Percentiles rank a stretch among this genome's conserved stretches.
phyloP scores from a whole-genome alignment of 2,329 filamentous ascomycete genomes.

The Neofusicoccum umdonicola region DNA sequence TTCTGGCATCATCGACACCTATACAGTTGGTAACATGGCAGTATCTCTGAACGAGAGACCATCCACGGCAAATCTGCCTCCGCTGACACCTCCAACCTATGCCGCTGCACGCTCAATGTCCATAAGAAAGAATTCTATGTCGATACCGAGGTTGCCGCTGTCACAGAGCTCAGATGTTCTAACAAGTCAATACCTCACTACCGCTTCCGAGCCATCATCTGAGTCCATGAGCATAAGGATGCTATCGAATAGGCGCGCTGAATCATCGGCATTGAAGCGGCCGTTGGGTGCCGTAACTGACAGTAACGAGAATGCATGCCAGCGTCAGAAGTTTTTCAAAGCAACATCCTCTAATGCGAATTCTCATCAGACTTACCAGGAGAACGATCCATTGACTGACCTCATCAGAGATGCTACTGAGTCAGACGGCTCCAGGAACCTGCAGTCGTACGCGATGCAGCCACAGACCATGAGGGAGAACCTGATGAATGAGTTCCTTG shows the following conservation, averaged over 20 bases:
- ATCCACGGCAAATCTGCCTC: slow-evolving; percentile 6
- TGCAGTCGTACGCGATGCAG: slow-evolving; percentile 36
- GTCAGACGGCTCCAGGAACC: not conserved
- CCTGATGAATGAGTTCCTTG: slow-evolving; percentile 51
- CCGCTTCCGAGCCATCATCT: not conserved
- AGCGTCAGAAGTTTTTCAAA: not conserved
- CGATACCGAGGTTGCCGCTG: not conserved
- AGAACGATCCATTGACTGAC: not conserved
- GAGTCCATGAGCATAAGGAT: not conserved
- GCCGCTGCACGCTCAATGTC: not conserved
- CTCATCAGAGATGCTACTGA: not conserved
- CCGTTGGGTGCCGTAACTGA: not conserved
- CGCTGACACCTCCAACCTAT: not conserved
- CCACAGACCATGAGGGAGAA: slow-evolving; percentile 40
- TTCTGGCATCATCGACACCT: not conserved
- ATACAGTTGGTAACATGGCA: not conserved
- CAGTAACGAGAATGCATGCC: not conserved
- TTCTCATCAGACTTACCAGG: not conserved
- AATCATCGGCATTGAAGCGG: not conserved
- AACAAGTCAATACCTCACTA: not conserved
- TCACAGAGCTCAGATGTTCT: not conserved
- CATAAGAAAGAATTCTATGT: no score
- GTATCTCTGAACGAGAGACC: not conserved
- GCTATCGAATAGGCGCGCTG: not conserved
- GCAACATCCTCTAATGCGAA: not conserved